These are phyloP conservation scores for Penicillium concentricum DNA, from an alignment of 2,329 filamentous ascomycete species.

Conservation along the genomic window DNA sequence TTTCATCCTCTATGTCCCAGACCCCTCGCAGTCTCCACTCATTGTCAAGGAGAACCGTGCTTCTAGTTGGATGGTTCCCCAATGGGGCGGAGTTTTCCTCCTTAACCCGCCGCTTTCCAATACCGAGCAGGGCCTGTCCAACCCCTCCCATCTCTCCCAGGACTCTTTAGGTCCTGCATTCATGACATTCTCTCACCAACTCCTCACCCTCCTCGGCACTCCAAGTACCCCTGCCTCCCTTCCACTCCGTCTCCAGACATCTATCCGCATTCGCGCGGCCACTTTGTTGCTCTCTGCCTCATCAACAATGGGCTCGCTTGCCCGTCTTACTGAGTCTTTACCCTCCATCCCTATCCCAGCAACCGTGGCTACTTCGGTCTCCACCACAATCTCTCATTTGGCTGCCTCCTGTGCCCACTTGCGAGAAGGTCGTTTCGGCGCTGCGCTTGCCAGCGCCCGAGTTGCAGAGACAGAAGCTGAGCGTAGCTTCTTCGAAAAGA, in stretches of 20 bases:
- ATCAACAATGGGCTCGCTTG: constrained; percentile 88
- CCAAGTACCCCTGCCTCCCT: constrained; percentile 76
- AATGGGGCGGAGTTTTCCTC: constrained; percentile 82
- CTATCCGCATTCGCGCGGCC: constrained; percentile 81
- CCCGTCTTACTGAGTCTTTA: constrained; percentile 77
- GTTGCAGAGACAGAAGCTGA: constrained; percentile 87
- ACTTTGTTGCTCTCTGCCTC: constrained; percentile 85
- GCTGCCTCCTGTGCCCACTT: constrained; percentile 73
- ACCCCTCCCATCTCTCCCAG: constrained; percentile 55
- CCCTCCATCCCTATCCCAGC: constrained; percentile 88
- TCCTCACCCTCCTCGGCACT: constrained; percentile 82
- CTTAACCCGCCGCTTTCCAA: constrained; percentile 54
- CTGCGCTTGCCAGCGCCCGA: constrained; percentile 74
- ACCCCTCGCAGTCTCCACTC: constrained; percentile 62
- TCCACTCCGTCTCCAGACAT: constrained; percentile 77
- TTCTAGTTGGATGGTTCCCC: constrained; percentile 89
- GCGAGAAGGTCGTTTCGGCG: constrained; percentile 58
- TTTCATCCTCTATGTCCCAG: constrained; percentile 87
- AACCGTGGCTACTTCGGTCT: constrained; percentile 80
- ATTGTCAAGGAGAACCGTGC: constrained; percentile 58
- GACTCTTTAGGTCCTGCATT: constrained; percentile 74
- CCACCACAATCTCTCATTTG: constrained; percentile 74
- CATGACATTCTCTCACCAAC: constrained; percentile 85
- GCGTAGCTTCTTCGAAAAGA: constrained; percentile 95
- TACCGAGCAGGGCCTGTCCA: constrained; percentile 30